Percentiles rank a stretch among this genome's conserved stretches.
Evolutionary conservation across 306 rosid genomes (phyloP).

Genomic region (Cyclanthera cordifolia): DNA sequence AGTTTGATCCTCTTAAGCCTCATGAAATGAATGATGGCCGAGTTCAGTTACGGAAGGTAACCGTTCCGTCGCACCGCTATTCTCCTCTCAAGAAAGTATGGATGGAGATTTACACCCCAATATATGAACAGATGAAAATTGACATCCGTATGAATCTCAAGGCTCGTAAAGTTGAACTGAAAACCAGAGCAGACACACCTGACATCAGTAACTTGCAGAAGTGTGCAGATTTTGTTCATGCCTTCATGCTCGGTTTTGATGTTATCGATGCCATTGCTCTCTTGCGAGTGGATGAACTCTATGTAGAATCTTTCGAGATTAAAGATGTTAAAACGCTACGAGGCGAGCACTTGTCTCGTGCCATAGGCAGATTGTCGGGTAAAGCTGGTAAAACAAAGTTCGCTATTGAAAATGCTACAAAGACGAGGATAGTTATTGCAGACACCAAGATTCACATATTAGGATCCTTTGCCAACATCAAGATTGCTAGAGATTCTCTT

Average conservation of each 20-base stretch:
- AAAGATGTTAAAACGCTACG: slow-evolving; percentile 76
- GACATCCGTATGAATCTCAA: slow-evolving; percentile 74
- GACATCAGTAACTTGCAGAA: slow-evolving; percentile 72
- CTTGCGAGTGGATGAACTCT: slow-evolving; percentile 75
- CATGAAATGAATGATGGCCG: slow-evolving; percentile 78
- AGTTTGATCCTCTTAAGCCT: slow-evolving; percentile 59
- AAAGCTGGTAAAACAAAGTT: slow-evolving; percentile 81
- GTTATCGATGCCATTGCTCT: slow-evolving; percentile 71
- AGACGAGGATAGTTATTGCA: slow-evolving; percentile 78
- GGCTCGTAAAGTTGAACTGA: slow-evolving; percentile 71
- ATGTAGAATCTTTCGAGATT: slow-evolving; percentile 75
- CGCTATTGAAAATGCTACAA: slow-evolving; percentile 71
- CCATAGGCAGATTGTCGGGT: slow-evolving; percentile 72
- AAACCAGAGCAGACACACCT: slow-evolving; percentile 64
- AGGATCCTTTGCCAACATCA: slow-evolving; percentile 71
- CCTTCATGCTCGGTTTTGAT: slow-evolving; percentile 77
- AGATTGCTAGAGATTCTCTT: slow-evolving; percentile 67
- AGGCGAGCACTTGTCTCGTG: slow-evolving; percentile 80
- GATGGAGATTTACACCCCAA: slow-evolving; percentile 76
- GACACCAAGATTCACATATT: slow-evolving; percentile 74
- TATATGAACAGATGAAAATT: slow-evolving; percentile 68
- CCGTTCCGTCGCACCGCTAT: slow-evolving; percentile 70
- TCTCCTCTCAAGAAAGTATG: slow-evolving; percentile 74
- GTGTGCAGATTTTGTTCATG: slow-evolving; percentile 83
- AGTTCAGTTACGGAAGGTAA: slow-evolving; percentile 63